phyloP scores from a whole-genome alignment of 306 rosid species.

The Quillaja saponaria region DNA sequence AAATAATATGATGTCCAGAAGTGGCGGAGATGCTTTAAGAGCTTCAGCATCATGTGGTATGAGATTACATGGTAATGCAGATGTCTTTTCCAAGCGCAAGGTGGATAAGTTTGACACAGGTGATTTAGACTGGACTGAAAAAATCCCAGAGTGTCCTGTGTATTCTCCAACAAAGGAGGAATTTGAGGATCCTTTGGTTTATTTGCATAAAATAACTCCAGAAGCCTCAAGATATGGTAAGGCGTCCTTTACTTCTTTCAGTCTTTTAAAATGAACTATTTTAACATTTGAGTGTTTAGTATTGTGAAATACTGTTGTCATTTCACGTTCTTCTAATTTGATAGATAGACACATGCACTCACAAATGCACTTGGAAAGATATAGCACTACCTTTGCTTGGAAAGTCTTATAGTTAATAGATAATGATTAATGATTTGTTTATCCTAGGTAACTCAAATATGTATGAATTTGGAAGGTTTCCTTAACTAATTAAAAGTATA shows the following conservation, averaged over 20 bases:
- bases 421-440: no score
- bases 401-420: no score
- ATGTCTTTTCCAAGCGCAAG: slow-evolving; percentile 61
- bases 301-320: not conserved
- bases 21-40: slow-evolving; percentile 93
- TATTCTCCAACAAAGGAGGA: slow-evolving; percentile 86
- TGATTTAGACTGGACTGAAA: slow-evolving; percentile 82
- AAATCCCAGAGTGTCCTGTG: slow-evolving; percentile 86
- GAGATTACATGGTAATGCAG: slow-evolving; percentile 57
- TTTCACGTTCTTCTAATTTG: slow-evolving; percentile 1
- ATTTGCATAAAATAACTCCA: slow-evolving; percentile 90
- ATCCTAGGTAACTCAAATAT: no score
- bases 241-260: not conserved
- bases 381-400: not conserved
- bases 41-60: slow-evolving; percentile 67
- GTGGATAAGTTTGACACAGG: slow-evolving; percentile 85
- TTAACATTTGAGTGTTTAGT: no score
- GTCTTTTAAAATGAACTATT: no score
- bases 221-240: slow-evolving; percentile 95
- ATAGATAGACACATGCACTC: slow-evolving; percentile 13
- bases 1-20: slow-evolving; percentile 67
- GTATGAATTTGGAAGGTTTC: no score
- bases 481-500: no score
- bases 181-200: slow-evolving; percentile 88
- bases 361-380: not conserved